Conservation (phyloP, 2,329 filamentous ascomycete genomes). For the Clonostachys chloroleuca region DNA sequence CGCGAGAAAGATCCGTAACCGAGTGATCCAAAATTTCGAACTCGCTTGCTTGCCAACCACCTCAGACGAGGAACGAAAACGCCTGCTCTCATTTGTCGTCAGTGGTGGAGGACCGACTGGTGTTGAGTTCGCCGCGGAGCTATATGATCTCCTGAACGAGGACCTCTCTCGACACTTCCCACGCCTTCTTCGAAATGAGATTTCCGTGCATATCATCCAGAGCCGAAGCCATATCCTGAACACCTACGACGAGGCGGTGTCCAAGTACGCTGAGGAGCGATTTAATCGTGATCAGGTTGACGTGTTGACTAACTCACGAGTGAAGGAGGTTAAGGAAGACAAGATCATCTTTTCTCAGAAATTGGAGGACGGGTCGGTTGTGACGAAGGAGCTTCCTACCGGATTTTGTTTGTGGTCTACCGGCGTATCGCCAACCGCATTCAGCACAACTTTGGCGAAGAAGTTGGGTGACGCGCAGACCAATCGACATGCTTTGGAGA, state of each 20-base stretch:
- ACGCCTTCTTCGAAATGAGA: conserved; percentile 88
- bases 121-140: conserved; percentile 94
- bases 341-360: conserved; percentile 88
- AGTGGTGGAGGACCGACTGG: conserved; percentile 94
- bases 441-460: conserved; percentile 72
- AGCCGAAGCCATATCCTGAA: conserved; percentile 93
- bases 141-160: conserved; percentile 95
- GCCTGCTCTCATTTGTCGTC: conserved; percentile 91
- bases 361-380: conserved; percentile 61
- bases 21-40: conserved; percentile 86
- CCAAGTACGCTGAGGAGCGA: conserved; percentile 83
- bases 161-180: conserved; percentile 83
- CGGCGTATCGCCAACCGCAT: conserved; percentile 80
- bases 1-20: conserved; percentile 83
- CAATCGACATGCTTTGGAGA: conserved; percentile 90
- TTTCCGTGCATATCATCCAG: conserved; percentile 96
- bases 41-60: conserved; percentile 90
- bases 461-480: conserved; percentile 74
- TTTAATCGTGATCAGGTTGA: conserved; percentile 90
- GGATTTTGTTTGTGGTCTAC: conserved; percentile 98
- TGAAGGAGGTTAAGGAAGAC: conserved; percentile 81
- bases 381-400: conserved; percentile 93
- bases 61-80: conserved; percentile 76
- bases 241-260: conserved; percentile 94
- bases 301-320: conserved; percentile 86